phyloP scores from a whole-genome alignment of 2,329 filamentous ascomycete genomes.

The Alternaria alternata region DNA sequence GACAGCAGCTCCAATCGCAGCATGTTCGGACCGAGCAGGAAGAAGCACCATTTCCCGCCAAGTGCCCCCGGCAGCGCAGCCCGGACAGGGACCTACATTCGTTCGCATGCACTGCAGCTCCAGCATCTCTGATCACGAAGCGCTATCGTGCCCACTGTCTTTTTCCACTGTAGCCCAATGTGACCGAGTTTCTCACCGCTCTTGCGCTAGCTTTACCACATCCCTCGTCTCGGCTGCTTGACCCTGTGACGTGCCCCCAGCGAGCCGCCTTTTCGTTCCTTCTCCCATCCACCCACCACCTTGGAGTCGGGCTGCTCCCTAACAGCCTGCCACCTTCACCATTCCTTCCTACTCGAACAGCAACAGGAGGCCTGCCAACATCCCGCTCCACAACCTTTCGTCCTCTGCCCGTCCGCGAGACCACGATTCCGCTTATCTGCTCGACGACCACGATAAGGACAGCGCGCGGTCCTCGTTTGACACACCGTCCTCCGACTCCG shows the following conservation, averaged over 20 bases:
- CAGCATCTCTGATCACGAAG: conserved; percentile 38
- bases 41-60: conserved; percentile 5
- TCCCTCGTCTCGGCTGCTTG: conserved; percentile 29
- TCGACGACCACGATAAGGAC: conserved; percentile 58
- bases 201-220: conserved; percentile 29
- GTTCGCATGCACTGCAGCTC: conserved; percentile 25
- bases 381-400: conserved; percentile 81
- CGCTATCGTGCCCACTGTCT: conserved; percentile 29
- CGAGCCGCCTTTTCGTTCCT: conserved; percentile 34
- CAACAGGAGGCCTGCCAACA: conserved; percentile 77
- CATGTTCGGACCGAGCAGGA: conserved; percentile 17
- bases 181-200: conserved; percentile 45
- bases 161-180: conserved; percentile 41
- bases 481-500: conserved; percentile 66
- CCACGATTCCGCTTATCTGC: conserved; percentile 51
- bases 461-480: conserved; percentile 63
- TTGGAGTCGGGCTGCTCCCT: conserved; percentile 51
- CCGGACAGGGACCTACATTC: conserved; percentile 22
- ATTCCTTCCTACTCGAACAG: conserved; percentile 79
- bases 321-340: conserved; percentile 74
- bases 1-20: conserved; percentile 7
- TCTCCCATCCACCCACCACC: conserved; percentile 32
- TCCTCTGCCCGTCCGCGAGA: conserved; percentile 53
- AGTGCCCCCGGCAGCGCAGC: conserved; percentile 13
- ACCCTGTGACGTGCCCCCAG: conserved; percentile 44